Evolutionary conservation across 805 yeast species (phyloP).

Genomic region (Cyberlindnera euphorbiiphila): DNA sequence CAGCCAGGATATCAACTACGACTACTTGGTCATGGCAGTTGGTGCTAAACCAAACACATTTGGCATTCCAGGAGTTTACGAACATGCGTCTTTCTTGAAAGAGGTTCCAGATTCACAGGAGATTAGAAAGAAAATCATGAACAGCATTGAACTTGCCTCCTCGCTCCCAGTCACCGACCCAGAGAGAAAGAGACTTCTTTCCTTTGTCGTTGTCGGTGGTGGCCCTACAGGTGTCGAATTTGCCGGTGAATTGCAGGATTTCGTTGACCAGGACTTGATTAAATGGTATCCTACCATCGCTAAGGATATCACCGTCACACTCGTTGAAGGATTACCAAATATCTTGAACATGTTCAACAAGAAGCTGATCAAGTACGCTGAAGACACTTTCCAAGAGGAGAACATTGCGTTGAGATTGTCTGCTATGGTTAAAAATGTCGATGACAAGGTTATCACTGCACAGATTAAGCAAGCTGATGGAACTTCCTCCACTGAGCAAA

Average conservation of each 20-base stretch:
- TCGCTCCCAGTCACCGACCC: conserved; percentile 66
- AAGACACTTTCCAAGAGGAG: conserved; percentile 63
- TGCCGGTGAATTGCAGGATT: conserved; percentile 95
- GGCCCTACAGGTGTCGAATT: conserved; percentile 99
- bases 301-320: conserved; percentile 74
- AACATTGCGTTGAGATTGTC: conserved; percentile 74
- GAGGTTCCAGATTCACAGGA: conserved; percentile 86
- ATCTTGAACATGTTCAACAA: conserved; percentile 74
- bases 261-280: conserved; percentile 82
- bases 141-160: conserved; percentile 84
- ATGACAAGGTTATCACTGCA: conserved; percentile 65
- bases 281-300: conserved; percentile 88
- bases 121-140: conserved; percentile 79
- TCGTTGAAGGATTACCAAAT: conserved; percentile 89
- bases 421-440: conserved; percentile 87
- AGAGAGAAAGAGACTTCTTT: conserved; percentile 80
- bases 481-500: conserved; percentile 46
- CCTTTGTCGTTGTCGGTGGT: conserved; percentile 93
- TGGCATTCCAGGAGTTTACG: conserved; percentile 91
- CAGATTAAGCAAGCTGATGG: conserved; percentile 67
- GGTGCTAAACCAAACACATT: conserved; percentile 95
- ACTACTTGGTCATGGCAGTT: conserved; percentile 85
- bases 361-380: conserved; percentile 72
- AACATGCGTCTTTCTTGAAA: conserved; percentile 83
- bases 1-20: conserved; percentile 53